These are phyloP conservation scores for Rosa hybrid DNA, from an alignment of 331 rosid species.

Conservation along the genomic window DNA sequence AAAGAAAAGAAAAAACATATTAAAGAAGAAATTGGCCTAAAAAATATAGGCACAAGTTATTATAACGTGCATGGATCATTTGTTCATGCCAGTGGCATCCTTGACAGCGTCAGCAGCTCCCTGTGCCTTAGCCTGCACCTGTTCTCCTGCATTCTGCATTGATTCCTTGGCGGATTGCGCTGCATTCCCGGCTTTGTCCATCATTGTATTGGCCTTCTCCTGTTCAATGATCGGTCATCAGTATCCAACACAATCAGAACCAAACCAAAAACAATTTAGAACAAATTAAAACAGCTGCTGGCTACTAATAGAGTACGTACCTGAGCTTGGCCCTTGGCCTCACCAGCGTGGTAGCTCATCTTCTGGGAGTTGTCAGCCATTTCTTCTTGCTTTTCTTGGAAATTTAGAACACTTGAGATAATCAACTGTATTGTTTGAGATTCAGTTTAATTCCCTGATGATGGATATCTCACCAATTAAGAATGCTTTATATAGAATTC, in stretches of 20 bases:
- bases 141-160: slow-evolving; percentile 34
- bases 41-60: neutral
- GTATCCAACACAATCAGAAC: neutral
- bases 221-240: neutral
- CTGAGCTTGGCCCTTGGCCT: slow-evolving; percentile 46
- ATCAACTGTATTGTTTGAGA: neutral
- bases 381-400: neutral
- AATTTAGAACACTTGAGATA: neutral
- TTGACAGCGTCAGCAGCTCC: slow-evolving; percentile 70
- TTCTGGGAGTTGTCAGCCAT: slow-evolving; percentile 39
- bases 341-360: slow-evolving; percentile 37
- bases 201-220: slow-evolving; percentile 39
- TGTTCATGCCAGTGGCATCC: slow-evolving; percentile 70
- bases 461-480: neutral
- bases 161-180: slow-evolving; percentile 39
- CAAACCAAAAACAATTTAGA: neutral
- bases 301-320: neutral
- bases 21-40: neutral
- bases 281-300: neutral
- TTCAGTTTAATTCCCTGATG: neutral
- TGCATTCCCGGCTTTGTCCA: slow-evolving; percentile 34
- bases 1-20: neutral
- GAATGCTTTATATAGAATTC: neutral
- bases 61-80: slow-evolving; percentile 13
- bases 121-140: slow-evolving; percentile 45